phyloP scores from a whole-genome alignment of 176 grass and related monocot genomes.

The Carex myosuroides region DNA sequence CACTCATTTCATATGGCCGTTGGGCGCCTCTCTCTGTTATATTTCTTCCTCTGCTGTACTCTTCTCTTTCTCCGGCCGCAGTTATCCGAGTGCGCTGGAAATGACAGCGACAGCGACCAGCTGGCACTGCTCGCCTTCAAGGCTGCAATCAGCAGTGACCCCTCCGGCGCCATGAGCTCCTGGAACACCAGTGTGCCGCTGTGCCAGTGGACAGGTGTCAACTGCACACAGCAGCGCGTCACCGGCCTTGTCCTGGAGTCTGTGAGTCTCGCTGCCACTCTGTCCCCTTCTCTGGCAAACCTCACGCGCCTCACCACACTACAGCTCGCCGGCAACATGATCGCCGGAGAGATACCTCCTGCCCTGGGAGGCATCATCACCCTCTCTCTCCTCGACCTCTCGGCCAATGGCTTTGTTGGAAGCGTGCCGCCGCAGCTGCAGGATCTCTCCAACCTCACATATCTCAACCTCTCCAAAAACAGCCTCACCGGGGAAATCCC shows the following conservation, averaged over 20 bases:
- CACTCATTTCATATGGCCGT: background rate
- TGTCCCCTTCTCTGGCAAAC: conserved; percentile 35
- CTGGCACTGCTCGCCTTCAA: conserved; percentile 31
- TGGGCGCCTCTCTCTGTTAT: background rate
- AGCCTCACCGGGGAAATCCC: conserved; percentile 55
- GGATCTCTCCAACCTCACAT: conserved; percentile 37
- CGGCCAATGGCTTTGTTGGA: conserved; percentile 42
- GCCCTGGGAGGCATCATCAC: conserved; percentile 34
- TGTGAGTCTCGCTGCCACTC: background rate
- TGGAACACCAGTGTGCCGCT: conserved; percentile 23
- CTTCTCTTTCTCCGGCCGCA: background rate
- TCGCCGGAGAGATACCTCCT: conserved; percentile 51
- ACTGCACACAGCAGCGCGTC: conserved; percentile 2
- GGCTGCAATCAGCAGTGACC: conserved; percentile 20
- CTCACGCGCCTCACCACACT: conserved; percentile 32
- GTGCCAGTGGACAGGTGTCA: conserved; percentile 31
- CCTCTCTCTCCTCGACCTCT: conserved; percentile 47
- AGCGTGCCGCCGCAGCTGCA: conserved; percentile 42
- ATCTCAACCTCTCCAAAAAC: conserved; percentile 94
- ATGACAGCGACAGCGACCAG: background rate
- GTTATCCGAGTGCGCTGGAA: background rate
- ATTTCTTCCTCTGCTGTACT: background rate
- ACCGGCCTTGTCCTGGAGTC: conserved; percentile 2
- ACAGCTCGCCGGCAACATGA: conserved; percentile 47
- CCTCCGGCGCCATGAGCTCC: background rate